These are phyloP conservation scores for Monosporozyma yasuniensis DNA, from an alignment of 805 yeast genomes.

Conservation along the genomic window DNA sequence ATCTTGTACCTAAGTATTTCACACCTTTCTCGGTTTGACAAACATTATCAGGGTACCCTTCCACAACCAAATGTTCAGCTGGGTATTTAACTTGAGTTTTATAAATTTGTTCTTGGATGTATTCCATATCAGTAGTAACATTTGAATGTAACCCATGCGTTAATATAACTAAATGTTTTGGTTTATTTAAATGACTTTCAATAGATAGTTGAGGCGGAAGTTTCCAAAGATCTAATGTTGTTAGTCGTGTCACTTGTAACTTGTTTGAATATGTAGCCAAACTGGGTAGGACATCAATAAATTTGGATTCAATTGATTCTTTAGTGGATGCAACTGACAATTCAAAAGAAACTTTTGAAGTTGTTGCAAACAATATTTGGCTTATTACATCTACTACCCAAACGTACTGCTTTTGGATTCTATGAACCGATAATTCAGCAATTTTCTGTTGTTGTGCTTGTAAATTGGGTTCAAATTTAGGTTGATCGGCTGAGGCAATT, in stretches of 20 bases:
- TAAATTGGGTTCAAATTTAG: slow-evolving; percentile 61
- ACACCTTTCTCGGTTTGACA: slow-evolving; percentile 77
- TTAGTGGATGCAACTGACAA: slow-evolving; percentile 40
- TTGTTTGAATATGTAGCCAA: slow-evolving; percentile 28
- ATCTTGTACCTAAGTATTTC: slow-evolving; percentile 59
- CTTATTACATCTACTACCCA: slow-evolving; percentile 69
- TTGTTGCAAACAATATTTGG: slow-evolving; percentile 59
- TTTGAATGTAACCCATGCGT: slow-evolving; percentile 79
- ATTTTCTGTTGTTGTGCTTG: slow-evolving; percentile 57
- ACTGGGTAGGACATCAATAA: slow-evolving; percentile 18
- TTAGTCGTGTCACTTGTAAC: slow-evolving; percentile 43
- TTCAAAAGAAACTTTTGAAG: slow-evolving; percentile 56
- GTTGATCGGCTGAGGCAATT: slow-evolving; percentile 70
- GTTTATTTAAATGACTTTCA: slow-evolving; percentile 28
- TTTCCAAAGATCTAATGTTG: slow-evolving; percentile 66
- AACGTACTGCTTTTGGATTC: slow-evolving; percentile 44
- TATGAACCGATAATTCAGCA: slow-evolving; percentile 57
- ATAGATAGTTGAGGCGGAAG: slow-evolving; percentile 33
- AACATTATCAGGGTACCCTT: slow-evolving; percentile 61
- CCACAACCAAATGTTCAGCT: slow-evolving; percentile 45
- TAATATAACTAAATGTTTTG: slow-evolving; percentile 54
- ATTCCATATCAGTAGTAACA: slow-evolving; percentile 65
- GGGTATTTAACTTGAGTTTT: slow-evolving; percentile 26
- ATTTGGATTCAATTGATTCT: slow-evolving; percentile 11
- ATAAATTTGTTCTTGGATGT: slow-evolving; percentile 62